Conservation (phyloP, 495 filamentous ascomycete genomes). For the Jackrogersella multiformis region DNA sequence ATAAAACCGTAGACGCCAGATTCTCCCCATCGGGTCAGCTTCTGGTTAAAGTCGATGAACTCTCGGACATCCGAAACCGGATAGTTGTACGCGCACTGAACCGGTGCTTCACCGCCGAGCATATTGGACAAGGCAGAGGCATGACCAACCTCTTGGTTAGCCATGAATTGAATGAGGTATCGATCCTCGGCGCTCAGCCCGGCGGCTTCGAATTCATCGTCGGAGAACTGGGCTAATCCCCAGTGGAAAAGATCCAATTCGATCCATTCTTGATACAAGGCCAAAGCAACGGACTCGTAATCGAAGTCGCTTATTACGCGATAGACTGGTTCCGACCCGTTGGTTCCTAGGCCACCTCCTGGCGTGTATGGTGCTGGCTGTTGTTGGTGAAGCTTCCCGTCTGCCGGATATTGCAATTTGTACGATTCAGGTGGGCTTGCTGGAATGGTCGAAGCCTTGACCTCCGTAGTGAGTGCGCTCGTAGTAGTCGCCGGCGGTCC, state of each 20-base stretch:
- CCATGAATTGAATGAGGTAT: constrained; percentile 83
- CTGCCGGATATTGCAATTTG: constrained; percentile 70
- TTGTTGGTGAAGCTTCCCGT: constrained; percentile 71
- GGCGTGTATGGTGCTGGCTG: constrained; percentile 79
- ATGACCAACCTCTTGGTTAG: constrained; percentile 84
- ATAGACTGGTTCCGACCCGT: constrained; percentile 78
- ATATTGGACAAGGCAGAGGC: constrained; percentile 83
- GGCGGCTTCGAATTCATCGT: constrained; percentile 72
- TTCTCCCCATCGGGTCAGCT: constrained; percentile 84
- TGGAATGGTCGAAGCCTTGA: constrained; percentile 60
- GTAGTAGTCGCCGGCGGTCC: constrained; percentile 68
- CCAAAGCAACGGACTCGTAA: constrained; percentile 74
- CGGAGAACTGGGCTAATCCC: constrained; percentile 75
- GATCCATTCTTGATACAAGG: constrained; percentile 84
- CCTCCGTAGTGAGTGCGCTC: constrained; percentile 62
- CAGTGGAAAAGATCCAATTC: constrained; percentile 89
- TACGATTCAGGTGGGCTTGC: constrained; percentile 56
- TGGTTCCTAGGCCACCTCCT: constrained; percentile 81
- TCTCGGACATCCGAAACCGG: constrained; percentile 80
- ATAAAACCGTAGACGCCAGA: constrained; percentile 86
- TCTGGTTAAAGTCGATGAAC: constrained; percentile 87
- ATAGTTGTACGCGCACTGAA: constrained; percentile 84
- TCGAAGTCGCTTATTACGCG: constrained; percentile 76
- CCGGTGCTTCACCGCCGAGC: constrained; percentile 75
- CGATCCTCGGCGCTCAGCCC: constrained; percentile 75